Conservation (phyloP, 2,329 filamentous ascomycete species). For the Stemphylium vesicarium region DNA sequence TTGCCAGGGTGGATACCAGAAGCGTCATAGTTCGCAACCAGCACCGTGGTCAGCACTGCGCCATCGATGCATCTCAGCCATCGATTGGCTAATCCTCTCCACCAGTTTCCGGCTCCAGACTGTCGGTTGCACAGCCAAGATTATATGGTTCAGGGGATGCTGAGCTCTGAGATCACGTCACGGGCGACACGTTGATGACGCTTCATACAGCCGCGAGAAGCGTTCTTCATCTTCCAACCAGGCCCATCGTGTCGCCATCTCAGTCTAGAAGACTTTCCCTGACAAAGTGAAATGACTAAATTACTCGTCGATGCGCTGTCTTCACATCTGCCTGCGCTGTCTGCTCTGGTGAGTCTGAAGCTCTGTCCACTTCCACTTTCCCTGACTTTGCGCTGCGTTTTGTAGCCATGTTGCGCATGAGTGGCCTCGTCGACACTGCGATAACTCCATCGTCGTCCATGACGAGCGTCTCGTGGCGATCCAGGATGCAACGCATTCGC, state of each 20-base stretch:
- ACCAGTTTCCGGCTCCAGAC: constrained; percentile 37
- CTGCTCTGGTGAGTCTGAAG: too few relatives aligned
- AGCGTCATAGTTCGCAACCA: constrained; percentile 37
- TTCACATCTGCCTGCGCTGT: too few relatives aligned
- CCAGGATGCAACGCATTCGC: neutral
- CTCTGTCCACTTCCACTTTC: too few relatives aligned
- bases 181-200: constrained; percentile 21
- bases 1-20: constrained; percentile 20
- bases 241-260: constrained; percentile 19
- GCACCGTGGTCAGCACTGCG: constrained; percentile 32
- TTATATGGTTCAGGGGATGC: constrained; percentile 11
- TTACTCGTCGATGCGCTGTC: constrained; percentile 9
- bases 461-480: neutral
- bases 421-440: neutral
- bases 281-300: constrained; percentile 7
- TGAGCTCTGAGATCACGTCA: constrained; percentile 24
- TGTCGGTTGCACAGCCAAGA: constrained; percentile 35
- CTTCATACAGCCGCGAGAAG: constrained; percentile 19
- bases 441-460: too few relatives aligned
- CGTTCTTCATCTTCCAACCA: constrained; percentile 15
- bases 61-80: constrained; percentile 33
- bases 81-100: constrained; percentile 35
- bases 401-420: neutral
- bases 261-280: constrained; percentile 18
- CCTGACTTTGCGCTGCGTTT: too few relatives aligned